Evolutionary conservation across 2,329 filamentous ascomycete genomes (phyloP).

Genomic region (Microcyclospora pomicola): DNA sequence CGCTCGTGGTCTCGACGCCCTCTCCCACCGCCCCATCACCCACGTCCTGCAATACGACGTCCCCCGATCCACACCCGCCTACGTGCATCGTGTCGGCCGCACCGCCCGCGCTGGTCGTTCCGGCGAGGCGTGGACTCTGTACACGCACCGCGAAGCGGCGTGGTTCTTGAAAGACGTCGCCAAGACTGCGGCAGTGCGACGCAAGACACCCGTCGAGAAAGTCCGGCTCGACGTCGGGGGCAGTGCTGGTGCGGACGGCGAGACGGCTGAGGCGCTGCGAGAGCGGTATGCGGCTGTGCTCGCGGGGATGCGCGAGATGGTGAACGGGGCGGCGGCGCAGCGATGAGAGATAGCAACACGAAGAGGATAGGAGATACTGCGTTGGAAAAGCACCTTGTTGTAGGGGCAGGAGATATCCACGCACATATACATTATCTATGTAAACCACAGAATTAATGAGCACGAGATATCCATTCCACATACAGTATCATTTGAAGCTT

Average conservation of each 20-base stretch:
- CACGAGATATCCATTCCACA: no score
- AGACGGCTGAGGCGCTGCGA: constrained; percentile 17
- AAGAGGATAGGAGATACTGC: no score
- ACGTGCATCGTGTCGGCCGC: constrained; percentile 83
- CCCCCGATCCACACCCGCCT: constrained; percentile 64
- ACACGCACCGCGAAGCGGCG: constrained; percentile 65
- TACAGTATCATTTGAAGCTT: no score
- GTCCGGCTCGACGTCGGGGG: constrained; percentile 10
- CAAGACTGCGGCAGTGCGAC: constrained; percentile 37
- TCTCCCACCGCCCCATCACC: constrained; percentile 44
- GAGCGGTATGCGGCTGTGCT: constrained; percentile 41
- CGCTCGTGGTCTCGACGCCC: constrained; percentile 65
- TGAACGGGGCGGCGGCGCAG: no score
- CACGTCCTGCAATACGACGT: constrained; percentile 93
- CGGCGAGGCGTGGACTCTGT: constrained; percentile 75
- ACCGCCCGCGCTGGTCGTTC: constrained; percentile 68
- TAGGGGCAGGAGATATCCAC: no score
- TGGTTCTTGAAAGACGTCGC: constrained; percentile 89
- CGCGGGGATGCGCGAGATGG: constrained; percentile 44
- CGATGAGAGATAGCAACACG: no score
- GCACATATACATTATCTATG: no score
- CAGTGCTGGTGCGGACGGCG: constrained; percentile 1
- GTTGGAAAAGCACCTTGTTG: no score
- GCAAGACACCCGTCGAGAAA: constrained; percentile 33
- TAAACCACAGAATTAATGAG: no score